Evolutionary conservation across 352 stramenopile genomes (phyloP), one percentile per base, ranked within the genome.

Genomic region (Elongisporangium undulatum): DNA sequence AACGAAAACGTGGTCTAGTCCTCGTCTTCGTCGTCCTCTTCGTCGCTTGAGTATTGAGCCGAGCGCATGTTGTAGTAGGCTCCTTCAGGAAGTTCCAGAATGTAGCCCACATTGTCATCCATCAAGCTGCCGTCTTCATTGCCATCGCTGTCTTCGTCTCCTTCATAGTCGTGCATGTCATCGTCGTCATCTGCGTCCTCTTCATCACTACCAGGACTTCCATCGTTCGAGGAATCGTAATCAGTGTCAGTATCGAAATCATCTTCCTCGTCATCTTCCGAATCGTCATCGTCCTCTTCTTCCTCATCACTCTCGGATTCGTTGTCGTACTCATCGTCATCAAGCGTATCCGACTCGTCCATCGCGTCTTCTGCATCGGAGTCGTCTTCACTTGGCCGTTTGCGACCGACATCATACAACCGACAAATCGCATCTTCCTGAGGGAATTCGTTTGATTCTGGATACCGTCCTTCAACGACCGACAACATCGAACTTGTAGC

Each of bases 321-420:
- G 48, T 90, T 71, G 49, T 93, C 85, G 45, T 86, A 92, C 51
- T 94, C 85, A 45, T 92, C 82, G 50, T 92, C 82, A 17, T 94
- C 82, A 53, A 90, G 69, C 4, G 74, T 73, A 39, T 90, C 81
- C 24, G 79, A 89, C 3, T 85, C 82, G 8, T 87, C 81, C 15
- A 86, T 64, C 12, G 63, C 81, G 54, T 92, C 82, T 63, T 96
- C 89, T 19, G 89, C 69, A 58, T 96, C 89, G 8, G 89, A 96
- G 58, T 96, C 89, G 55, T 91, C 87, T 66, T 96, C 89, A 49
- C 85, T 83, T 12, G 85, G 79, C 1, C 86, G 85, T 55, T 91
- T 94, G 2, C 89, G 74, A 9, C 89, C 89, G 51, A 95, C 79
- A 48, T 96, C 88, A 49, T 96, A 96, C n/a, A 95, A 63, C 15